These are phyloP conservation scores for Neofusicoccum cordaticola DNA, from an alignment of 2,329 filamentous ascomycete genomes.

Conservation along the genomic window DNA sequence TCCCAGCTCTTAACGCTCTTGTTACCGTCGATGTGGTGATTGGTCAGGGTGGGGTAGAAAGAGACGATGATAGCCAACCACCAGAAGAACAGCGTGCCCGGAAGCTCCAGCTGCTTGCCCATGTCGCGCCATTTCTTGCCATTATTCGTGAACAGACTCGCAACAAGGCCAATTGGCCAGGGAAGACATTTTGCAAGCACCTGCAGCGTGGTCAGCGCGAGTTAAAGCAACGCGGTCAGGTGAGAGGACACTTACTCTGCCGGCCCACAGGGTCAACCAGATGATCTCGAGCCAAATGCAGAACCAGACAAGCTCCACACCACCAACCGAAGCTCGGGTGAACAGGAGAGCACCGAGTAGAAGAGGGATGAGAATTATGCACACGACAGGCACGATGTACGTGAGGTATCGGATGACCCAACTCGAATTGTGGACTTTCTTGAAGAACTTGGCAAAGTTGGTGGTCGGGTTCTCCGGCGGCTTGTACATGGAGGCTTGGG, in stretches of 20 bases:
- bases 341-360: conserved; percentile 62
- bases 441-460: conserved; percentile 62
- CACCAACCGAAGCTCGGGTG: conserved; percentile 63
- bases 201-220: conserved; percentile 27
- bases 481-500: conserved; percentile 63
- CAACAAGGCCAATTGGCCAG: conserved; percentile 59
- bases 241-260: conserved; percentile 41
- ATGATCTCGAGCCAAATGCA: conserved; percentile 92
- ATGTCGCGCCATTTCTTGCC: conserved; percentile 92
- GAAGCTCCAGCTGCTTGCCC: conserved; percentile 79
- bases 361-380: conserved; percentile 65
- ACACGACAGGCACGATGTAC: conserved; percentile 65
- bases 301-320: conserved; percentile 82
- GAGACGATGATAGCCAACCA: conserved; percentile 82
- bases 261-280: conserved; percentile 88
- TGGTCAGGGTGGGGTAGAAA: conserved; percentile 77
- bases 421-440: conserved; percentile 62
- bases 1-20: conserved; percentile 65
- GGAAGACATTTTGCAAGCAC: conserved; percentile 65
- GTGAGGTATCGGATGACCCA: conserved; percentile 67
- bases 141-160: conserved; percentile 79
- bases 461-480: conserved; percentile 62
- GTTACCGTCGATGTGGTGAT: conserved; percentile 57
- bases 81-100: conserved; percentile 87
- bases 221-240: background rate